Evolutionary conservation across 1,284 basidiomycete species (phyloP).

Genomic region (Trametes hirsuta): DNA sequence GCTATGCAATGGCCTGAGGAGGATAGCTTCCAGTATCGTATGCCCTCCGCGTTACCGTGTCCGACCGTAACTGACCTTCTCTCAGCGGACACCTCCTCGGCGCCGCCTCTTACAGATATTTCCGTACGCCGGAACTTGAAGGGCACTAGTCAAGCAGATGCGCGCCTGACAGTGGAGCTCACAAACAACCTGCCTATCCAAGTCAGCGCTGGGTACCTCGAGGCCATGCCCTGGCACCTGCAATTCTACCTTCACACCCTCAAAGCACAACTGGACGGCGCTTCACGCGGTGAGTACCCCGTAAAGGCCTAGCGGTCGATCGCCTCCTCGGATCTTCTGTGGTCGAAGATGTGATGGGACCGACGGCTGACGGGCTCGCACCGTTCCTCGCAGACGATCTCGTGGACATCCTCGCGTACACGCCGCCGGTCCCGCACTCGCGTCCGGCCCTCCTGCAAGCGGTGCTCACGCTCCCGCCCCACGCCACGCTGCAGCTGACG

Average conservation of each 20-base stretch:
- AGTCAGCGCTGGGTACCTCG: conserved; percentile 75
- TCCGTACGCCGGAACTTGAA: conserved; percentile 74
- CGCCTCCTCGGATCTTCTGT: not conserved
- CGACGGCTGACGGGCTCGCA: conserved; percentile 5
- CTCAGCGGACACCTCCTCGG: conserved; percentile 31
- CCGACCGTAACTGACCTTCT: conserved; percentile 12
- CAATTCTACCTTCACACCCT: conserved; percentile 89
- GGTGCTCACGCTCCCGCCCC: conserved; percentile 70
- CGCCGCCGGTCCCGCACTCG: conserved; percentile 68
- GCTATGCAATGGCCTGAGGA: conserved; percentile 60
- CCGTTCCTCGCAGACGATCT: conserved; percentile 51
- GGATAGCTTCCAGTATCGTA: conserved; percentile 58
- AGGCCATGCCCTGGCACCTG: conserved; percentile 93
- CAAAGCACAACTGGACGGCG: conserved; percentile 42
- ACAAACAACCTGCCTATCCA: conserved; percentile 61
- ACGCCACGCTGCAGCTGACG: conserved; percentile 62
- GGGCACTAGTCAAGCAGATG: conserved; percentile 78
- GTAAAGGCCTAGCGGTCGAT: conserved; percentile 1
- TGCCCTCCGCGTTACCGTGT: conserved; percentile 23
- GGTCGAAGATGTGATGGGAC: not conserved
- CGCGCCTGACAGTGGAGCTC: conserved; percentile 72
- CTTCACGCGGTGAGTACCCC: conserved; percentile 46
- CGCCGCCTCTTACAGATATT: conserved; percentile 42
- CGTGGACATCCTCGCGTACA: conserved; percentile 65
- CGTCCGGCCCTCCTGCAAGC: conserved; percentile 80